phyloP scores from a whole-genome alignment of 306 rosid species.

The Trichosanthes truncata region DNA sequence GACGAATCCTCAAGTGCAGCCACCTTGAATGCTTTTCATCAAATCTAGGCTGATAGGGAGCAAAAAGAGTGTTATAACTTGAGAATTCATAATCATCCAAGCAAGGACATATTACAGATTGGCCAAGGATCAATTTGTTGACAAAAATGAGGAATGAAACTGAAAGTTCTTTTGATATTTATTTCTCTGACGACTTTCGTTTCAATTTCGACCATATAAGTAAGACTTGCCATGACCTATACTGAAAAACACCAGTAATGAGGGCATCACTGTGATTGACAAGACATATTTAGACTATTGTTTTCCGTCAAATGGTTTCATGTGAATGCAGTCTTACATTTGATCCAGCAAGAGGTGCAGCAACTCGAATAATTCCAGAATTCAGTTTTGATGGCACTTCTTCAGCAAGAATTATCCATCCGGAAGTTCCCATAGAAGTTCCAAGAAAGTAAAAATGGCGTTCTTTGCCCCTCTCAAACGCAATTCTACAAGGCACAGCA shows the following conservation, averaged over 20 bases:
- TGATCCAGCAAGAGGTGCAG: constrained; percentile 86
- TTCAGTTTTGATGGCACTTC: constrained; percentile 56
- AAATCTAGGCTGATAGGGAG: constrained; percentile 56
- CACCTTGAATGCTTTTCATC: constrained; percentile 67
- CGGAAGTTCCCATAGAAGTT: constrained; percentile 55
- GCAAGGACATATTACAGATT: neutral
- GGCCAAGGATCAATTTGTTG: neutral
- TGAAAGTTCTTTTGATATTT: neutral
- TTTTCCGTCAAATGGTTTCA: neutral
- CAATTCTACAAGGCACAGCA: constrained; percentile 82
- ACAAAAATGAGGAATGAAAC: neutral
- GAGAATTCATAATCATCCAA: neutral
- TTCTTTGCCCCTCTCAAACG: constrained; percentile 87
- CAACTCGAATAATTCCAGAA: constrained; percentile 55
- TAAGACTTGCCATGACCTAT: neutral
- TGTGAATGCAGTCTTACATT: constrained; percentile 38
- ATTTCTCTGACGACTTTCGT: neutral
- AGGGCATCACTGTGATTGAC: neutral
- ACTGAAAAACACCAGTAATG: neutral
- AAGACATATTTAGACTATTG: neutral
- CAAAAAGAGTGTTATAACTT: neutral
- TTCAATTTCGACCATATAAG: neutral
- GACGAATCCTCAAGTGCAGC: constrained; percentile 84
- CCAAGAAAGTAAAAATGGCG: constrained; percentile 62
- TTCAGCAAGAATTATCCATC: constrained; percentile 82